Percentiles rank a stretch among this genome's conserved stretches.
Conservation (phyloP, 768 basidiomycete species). For the Sporobolomyces pararoseus region DNA sequence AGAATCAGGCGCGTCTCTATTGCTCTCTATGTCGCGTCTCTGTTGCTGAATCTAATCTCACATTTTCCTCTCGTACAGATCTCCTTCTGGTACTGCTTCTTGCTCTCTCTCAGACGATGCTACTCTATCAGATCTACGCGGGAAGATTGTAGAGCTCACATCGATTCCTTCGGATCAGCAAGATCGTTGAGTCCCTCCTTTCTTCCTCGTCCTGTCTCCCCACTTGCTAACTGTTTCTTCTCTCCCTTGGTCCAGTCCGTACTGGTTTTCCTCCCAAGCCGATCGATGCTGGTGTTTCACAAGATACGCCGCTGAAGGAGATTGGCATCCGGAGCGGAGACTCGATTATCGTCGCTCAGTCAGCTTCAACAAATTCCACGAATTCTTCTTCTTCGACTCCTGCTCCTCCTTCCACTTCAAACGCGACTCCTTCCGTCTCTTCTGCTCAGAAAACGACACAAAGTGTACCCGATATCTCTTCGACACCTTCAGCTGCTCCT, state of each 20-base stretch:
- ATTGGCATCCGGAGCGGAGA: constrained; percentile 75
- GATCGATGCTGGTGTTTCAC: background rate
- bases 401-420: background rate
- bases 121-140: constrained; percentile 71
- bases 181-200: constrained; percentile 58
- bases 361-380: constrained; percentile 1
- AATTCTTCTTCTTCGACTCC: background rate
- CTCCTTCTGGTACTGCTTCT: constrained; percentile 57
- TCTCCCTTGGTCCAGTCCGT: constrained; percentile 8
- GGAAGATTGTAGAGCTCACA: constrained; percentile 63
- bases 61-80: background rate
- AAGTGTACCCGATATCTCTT: too few species aligned
- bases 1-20: constrained; percentile 5
- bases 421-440: background rate
- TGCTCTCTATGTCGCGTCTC: background rate
- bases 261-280: constrained; percentile 14
- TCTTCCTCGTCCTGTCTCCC: too few species aligned
- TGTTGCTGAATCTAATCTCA: background rate
- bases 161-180: constrained; percentile 73
- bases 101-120: constrained; percentile 59
- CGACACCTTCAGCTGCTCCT: constrained; percentile 20
- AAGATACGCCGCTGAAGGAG: constrained; percentile 55
- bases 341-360: constrained; percentile 70
- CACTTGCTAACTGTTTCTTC: background rate
- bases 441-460: background rate